Evolutionary conservation across 2,329 filamentous ascomycete species (phyloP).

Genomic region (Phoma herbarum): DNA sequence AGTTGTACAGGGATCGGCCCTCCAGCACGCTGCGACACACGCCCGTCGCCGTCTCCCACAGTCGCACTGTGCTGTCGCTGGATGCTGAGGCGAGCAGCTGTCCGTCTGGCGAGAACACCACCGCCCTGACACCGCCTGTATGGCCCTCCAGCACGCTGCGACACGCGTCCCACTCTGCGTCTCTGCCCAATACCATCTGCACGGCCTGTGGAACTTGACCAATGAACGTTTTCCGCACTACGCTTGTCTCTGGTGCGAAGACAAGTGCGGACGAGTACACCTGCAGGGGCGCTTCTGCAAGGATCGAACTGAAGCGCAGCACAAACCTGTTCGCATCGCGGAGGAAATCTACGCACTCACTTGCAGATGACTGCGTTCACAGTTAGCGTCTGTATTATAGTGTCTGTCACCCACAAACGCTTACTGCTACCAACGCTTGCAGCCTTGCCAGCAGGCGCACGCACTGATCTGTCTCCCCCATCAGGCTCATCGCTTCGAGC

Average conservation of each 20-base stretch:
- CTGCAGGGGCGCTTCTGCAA: conserved; percentile 49
- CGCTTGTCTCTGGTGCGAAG: conserved; percentile 43
- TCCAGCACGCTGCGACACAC: not conserved
- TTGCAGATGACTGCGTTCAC: conserved; percentile 1
- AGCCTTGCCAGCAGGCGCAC: conserved; percentile 18
- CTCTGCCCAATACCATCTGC: too few species aligned
- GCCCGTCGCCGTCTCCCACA: not conserved
- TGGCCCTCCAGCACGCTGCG: conserved; percentile 22
- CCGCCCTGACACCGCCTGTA: conserved; percentile 1
- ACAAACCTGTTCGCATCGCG: conserved; percentile 48
- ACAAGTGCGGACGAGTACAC: conserved; percentile 50
- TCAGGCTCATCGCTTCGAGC: conserved; percentile 55
- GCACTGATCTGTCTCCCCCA: conserved; percentile 33
- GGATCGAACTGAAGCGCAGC: conserved; percentile 28
- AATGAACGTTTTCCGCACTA: conserved; percentile 22
- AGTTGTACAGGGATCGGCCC: not conserved
- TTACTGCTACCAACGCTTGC: not conserved
- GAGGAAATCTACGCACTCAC: conserved; percentile 30
- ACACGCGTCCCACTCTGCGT: conserved; percentile 10
- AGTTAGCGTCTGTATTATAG: not conserved
- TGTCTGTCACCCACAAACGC: too few species aligned
- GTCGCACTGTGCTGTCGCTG: conserved; percentile 3
- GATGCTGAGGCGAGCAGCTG: conserved; percentile 26
- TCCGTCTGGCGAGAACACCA: conserved; percentile 26
- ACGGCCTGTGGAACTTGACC: too few species aligned